Conservation (phyloP, 805 yeast genomes). For the Spathaspora boniae region DNA sequence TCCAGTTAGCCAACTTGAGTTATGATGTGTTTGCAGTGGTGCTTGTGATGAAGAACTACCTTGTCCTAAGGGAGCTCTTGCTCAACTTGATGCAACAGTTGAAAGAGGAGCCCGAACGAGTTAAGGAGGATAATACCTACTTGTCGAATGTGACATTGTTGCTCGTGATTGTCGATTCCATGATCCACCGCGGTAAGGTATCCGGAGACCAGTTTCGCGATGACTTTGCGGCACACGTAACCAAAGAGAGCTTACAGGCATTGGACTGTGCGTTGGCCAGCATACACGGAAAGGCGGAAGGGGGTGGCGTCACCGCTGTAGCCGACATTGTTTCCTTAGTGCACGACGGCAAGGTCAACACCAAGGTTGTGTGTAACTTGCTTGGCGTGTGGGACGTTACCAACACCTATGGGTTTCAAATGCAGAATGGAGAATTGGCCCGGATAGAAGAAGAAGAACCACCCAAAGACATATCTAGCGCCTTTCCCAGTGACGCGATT, state of each 20-base stretch:
- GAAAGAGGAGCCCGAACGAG: not conserved
- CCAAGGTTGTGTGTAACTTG: conserved; percentile 30
- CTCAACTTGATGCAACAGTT: conserved; percentile 20
- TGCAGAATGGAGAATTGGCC: conserved; percentile 4
- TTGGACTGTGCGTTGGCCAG: not conserved
- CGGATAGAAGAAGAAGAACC: conserved; percentile 7
- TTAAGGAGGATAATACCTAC: conserved; percentile 11
- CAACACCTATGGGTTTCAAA: conserved; percentile 13
- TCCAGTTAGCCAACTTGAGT: conserved; percentile 26
- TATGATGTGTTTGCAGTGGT: conserved; percentile 31
- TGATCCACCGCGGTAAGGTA: not conserved
- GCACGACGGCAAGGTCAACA: conserved; percentile 17
- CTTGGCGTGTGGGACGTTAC: conserved; percentile 35
- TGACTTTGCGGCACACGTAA: not conserved
- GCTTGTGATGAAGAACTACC: conserved; percentile 26
- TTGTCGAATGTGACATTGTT: conserved; percentile 21
- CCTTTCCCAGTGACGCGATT: not conserved
- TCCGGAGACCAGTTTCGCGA: too few species aligned
- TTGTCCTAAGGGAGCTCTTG: conserved; percentile 25
- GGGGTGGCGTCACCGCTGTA: not conserved
- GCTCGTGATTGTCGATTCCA: conserved; percentile 12
- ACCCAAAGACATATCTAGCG: not conserved
- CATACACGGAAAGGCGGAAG: too few species aligned
- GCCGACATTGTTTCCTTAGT: not conserved
- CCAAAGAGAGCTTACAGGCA: not conserved